Base-by-base conservation (phyloP, 2,329 filamentous ascomycete genomes). In the Neofusicoccum cordaticola region DNA sequence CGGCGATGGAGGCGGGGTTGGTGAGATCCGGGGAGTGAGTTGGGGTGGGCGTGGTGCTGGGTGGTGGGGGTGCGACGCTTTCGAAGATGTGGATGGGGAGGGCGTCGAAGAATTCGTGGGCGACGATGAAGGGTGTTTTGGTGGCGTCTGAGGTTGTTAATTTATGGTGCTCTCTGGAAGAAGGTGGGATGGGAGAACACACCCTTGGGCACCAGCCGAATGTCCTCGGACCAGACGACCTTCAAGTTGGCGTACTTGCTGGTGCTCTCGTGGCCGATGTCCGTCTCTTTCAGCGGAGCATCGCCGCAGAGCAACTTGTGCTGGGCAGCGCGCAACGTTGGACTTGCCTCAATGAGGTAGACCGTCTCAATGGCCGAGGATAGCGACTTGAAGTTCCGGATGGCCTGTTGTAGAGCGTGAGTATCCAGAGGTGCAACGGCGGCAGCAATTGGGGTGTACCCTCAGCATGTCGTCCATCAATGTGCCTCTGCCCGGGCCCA, bases 51-150 rank as follows among this genome's bases (percentile, higher is more conserved):
- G 68, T 76, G 67, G 70, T 78, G 62, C 72, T 69, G 64, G 75
- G 64, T 68, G 69, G 17, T 22, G 73, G 67, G 80, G 80, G 50
- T 1, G 84, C 76, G 58, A 94, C 84, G 13, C 91, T 90, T 77
- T 98, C 90, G 75, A 99, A 99, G 66, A 92, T 89, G 76, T 99
- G 93, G 70, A 99, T 97, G 39, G 95, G 95, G 0, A 99, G 88
- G 2, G 95, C 95, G 71, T 99, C 95, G 80, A 99, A 99, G 83
- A 99, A 98, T 75, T 99, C 95, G 76, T 99, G 95, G 4, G 95
- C 95, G 56, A 98, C 86, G 66, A 99, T 96, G 77, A 98, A 96
- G 0, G 95, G 94, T 22, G 88, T 91, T 73, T 90, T 91, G 66
- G 85, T 83, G 22, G 87, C 79, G 66, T 86, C 88, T 89, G 69